Conservation (phyloP, 1,284 basidiomycete genomes). For the Pholiota adiposa region DNA sequence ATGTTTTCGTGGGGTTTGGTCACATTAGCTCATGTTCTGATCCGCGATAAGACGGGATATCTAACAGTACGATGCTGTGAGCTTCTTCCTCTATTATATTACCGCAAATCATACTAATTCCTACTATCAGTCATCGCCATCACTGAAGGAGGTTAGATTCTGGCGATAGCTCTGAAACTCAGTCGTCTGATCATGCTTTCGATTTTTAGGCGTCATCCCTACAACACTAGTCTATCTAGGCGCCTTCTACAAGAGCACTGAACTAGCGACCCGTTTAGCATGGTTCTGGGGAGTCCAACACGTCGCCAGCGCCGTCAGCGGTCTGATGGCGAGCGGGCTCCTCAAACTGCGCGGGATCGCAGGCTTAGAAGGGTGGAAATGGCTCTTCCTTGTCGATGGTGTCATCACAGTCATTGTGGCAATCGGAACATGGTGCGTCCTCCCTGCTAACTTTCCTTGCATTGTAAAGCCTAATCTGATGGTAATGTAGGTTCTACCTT, state of each 20-base stretch:
- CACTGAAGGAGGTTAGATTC: slow-evolving; percentile 36
- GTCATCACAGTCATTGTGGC: slow-evolving; percentile 38
- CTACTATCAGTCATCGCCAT: slow-evolving; percentile 38
- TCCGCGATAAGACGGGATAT: slow-evolving; percentile 39
- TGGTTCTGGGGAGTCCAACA: slow-evolving; percentile 44
- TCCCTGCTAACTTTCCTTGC: neutral
- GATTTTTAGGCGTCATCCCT: slow-evolving; percentile 35
- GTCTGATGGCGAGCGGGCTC: slow-evolving; percentile 42
- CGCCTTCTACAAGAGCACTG: slow-evolving; percentile 41
- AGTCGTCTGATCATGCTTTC: neutral
- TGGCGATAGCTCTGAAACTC: no score
- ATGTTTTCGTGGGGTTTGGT: slow-evolving; percentile 45
- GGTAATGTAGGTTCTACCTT: slow-evolving; percentile 37
- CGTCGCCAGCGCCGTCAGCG: slow-evolving; percentile 41
- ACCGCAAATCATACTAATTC: neutral
- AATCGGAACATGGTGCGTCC: slow-evolving; percentile 33
- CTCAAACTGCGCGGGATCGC: slow-evolving; percentile 36
- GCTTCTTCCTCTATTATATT: slow-evolving; percentile 4
- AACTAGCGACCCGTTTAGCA: slow-evolving; percentile 40
- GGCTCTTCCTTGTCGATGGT: slow-evolving; percentile 43
- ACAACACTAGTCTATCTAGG: slow-evolving; percentile 43
- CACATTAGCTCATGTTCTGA: slow-evolving; percentile 38
- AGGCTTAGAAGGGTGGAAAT: slow-evolving; percentile 45
- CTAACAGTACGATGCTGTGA: slow-evolving; percentile 38
- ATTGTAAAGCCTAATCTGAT: no score